Evolutionary conservation across 345 rosid species (phyloP).

Genomic region (Linum lewisii): DNA sequence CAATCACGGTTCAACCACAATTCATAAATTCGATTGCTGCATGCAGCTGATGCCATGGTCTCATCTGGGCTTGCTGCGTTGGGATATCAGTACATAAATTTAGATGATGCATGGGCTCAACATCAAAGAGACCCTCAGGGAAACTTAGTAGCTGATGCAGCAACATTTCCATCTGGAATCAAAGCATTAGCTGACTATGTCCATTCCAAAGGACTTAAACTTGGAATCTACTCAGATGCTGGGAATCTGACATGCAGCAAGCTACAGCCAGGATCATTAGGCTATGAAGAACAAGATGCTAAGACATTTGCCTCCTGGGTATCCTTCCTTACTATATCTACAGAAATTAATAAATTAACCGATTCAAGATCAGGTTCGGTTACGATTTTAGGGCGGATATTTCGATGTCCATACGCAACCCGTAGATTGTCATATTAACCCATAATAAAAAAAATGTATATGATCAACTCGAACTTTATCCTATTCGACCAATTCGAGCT

Average conservation of each 20-base stretch:
- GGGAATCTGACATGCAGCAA: slow-evolving; percentile 19
- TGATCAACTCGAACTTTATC: too few species aligned
- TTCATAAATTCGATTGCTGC: too few species aligned
- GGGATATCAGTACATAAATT: slow-evolving; percentile 17
- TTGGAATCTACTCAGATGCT: slow-evolving; percentile 24
- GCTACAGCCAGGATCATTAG: slow-evolving; percentile 22
- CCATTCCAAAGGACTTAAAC: slow-evolving; percentile 18
- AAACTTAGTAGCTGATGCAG: slow-evolving; percentile 14
- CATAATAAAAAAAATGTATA: too few species aligned
- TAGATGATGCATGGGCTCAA: neutral
- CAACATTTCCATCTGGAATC: slow-evolving; percentile 18
- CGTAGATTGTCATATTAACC: too few species aligned
- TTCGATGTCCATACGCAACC: too few species aligned
- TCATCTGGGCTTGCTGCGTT: slow-evolving; percentile 21
- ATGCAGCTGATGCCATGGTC: slow-evolving; percentile 20
- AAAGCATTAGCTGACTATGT: slow-evolving; percentile 20
- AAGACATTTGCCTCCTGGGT: slow-evolving; percentile 24
- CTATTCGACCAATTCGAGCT: too few species aligned
- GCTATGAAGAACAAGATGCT: slow-evolving; percentile 21
- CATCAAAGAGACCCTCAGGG: slow-evolving; percentile 1
- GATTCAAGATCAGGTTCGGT: too few species aligned
- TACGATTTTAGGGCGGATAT: too few species aligned
- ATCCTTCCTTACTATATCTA: too few species aligned
- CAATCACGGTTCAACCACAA: too few species aligned
- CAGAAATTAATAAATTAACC: too few species aligned